These are phyloP conservation scores for Eruca vesicaria DNA, from an alignment of 441 rosid genomes.

Conservation along the genomic window DNA sequence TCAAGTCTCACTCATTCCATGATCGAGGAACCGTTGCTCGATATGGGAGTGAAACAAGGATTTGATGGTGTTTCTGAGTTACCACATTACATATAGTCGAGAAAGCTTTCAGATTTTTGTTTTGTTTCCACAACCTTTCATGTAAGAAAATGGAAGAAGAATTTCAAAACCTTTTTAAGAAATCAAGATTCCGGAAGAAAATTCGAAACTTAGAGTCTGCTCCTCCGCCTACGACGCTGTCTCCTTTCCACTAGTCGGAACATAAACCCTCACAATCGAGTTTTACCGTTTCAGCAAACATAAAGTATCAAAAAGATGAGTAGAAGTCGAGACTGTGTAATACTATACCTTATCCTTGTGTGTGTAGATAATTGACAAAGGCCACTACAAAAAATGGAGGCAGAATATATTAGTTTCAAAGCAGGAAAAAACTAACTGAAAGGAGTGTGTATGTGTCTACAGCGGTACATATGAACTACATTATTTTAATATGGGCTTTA, in stretches of 20 bases:
- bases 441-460: not conserved
- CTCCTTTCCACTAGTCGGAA: constrained; percentile 97
- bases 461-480: too few species aligned
- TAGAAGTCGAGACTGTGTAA: not conserved
- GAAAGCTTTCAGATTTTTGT: not conserved
- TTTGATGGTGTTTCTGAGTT: not conserved
- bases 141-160: not conserved
- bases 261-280: constrained; percentile 38
- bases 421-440: not conserved
- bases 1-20: not conserved
- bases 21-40: not conserved
- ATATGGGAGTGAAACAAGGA: not conserved
- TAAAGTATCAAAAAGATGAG: not conserved
- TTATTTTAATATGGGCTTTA: too few species aligned
- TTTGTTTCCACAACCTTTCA: not conserved
- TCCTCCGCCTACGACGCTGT: constrained; percentile 83
- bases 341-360: constrained; percentile 69
- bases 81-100: not conserved
- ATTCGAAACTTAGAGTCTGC: constrained; percentile 76
- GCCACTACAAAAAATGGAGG: constrained; percentile 80
- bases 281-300: too few species aligned
- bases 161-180: not conserved
- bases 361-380: constrained; percentile 68
- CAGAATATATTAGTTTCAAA: constrained; percentile 11
- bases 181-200: constrained; percentile 58